Base-by-base conservation (phyloP, 1,284 basidiomycete species). In the Cryptococcus sp. region DNA sequence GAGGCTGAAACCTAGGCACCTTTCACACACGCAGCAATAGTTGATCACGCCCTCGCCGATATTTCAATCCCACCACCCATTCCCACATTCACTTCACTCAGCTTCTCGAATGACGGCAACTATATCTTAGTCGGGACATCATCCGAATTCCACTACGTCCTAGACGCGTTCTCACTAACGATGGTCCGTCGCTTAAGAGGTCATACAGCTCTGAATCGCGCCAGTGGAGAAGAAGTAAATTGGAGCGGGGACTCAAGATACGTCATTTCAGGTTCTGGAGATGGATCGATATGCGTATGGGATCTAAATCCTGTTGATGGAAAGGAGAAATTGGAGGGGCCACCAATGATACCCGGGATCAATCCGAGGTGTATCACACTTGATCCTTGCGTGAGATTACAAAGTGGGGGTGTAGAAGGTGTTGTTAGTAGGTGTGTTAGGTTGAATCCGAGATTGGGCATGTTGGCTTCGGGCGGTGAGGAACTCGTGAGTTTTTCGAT, bases 191-290 rank as follows among this genome's bases (percentile, higher is more conserved):
- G 91, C 64, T 77, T 97, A 14, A 87, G 87, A 66, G 89, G 92
- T 0, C 86, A 88, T 63, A 72, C 80, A 7, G 90, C 88, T 1
- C 73, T 94, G 19, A 90, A 90, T 72, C 79, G 85, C 21, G 79
- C 78, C 40, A 69, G 81, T 46, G 71, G 73, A 4, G 90, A 94
- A 71, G 93, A 96, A 74, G 85, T 92, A 2, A 82, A 81, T 16
- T 97, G 90, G 88, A 91, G 88, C 2, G 88, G 90, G 0, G 92
- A 97, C 70, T 90, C 88, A 70, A 87, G 87, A 64, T 97, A 82
- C 65, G 80, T 96, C 22, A 69, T 94, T 2, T 82, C 72, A 2
- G 78, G 78, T 53, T 91, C 89, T 52, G 78, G 87, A 36, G 85
- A 91, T 65, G 91, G 91, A 42, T 84, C 82, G 62, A 78, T 93